Conservation (phyloP, 768 basidiomycete species). For the Gloeopeniophorella convolvens region DNA sequence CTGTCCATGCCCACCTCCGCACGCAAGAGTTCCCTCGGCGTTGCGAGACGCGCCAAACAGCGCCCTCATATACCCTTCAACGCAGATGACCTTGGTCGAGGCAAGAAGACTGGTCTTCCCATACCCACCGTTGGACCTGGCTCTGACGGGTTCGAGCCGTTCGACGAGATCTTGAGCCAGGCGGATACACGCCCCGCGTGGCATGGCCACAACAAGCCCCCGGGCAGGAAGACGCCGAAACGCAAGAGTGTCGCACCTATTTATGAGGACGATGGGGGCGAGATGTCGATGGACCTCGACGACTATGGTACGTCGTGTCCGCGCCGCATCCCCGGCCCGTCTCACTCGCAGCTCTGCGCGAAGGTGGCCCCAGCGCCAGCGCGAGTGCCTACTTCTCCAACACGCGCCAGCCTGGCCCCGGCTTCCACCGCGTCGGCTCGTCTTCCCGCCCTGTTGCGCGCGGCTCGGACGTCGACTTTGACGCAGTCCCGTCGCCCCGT, state of each 20-base stretch:
- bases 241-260: conserved; percentile 30
- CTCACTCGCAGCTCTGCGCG: neutral
- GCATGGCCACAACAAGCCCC: conserved; percentile 35
- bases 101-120: conserved; percentile 73
- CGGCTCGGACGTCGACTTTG: conserved; percentile 31
- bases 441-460: conserved; percentile 27
- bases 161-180: conserved; percentile 66
- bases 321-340: neutral
- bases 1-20: conserved; percentile 27
- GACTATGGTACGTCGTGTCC: conserved; percentile 46
- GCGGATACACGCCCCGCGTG: conserved; percentile 63
- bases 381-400: conserved; percentile 29
- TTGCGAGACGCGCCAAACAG: conserved; percentile 47
- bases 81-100: conserved; percentile 68
- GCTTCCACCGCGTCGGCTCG: conserved; percentile 28
- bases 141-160: conserved; percentile 79
- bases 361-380: conserved; percentile 19
- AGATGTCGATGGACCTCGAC: conserved; percentile 73
- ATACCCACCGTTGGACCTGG: conserved; percentile 62
- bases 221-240: conserved; percentile 34
- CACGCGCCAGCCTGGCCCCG: conserved; percentile 26
- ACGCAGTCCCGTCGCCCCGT: conserved; percentile 30
- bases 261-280: conserved; percentile 42
- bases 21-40: conserved; percentile 37
- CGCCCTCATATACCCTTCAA: conserved; percentile 72